Conservation (phyloP, 768 basidiomycete species). For the Boletus fagicola region DNA sequence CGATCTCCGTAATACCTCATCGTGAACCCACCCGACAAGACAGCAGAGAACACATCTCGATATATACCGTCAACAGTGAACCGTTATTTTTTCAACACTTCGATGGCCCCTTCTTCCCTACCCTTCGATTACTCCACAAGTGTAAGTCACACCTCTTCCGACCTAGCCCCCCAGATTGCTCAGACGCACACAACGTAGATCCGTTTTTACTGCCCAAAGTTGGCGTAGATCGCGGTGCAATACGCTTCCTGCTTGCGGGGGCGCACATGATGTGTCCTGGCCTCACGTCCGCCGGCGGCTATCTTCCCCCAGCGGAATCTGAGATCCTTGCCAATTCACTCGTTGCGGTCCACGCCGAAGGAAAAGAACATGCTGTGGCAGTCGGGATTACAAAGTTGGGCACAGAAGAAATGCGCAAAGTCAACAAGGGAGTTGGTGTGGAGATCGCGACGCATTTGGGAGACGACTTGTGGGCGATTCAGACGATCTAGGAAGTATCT, state of each 20-base stretch:
- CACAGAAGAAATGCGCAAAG: constrained; percentile 84
- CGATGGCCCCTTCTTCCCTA: constrained; percentile 90
- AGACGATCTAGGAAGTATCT: constrained; percentile 48
- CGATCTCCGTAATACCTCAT: constrained; percentile 10
- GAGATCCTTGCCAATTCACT: constrained; percentile 67
- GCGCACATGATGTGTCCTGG: constrained; percentile 98
- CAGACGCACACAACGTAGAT: constrained; percentile 51
- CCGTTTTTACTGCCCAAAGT: constrained; percentile 88
- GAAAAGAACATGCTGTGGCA: constrained; percentile 88
- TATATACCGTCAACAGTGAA: constrained; percentile 84
- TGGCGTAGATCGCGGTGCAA: constrained; percentile 92
- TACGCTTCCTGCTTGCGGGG: constrained; percentile 92
- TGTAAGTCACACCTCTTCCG: constrained; percentile 50
- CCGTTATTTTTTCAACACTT: constrained; percentile 96
- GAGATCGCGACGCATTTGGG: constrained; percentile 86
- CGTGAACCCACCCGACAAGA: constrained; percentile 26
- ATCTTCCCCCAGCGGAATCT: constrained; percentile 70
- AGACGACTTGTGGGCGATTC: constrained; percentile 80
- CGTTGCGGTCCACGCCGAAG: constrained; percentile 94
- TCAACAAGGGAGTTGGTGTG: constrained; percentile 90
- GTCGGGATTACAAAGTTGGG: constrained; percentile 79
- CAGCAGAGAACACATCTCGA: constrained; percentile 94
- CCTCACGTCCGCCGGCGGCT: constrained; percentile 87
- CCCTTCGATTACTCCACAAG: constrained; percentile 85
- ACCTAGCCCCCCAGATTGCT: neutral